These are phyloP conservation scores for Aspergillus sp. DNA, from an alignment of 2,329 filamentous ascomycete genomes.

Conservation along the genomic window DNA sequence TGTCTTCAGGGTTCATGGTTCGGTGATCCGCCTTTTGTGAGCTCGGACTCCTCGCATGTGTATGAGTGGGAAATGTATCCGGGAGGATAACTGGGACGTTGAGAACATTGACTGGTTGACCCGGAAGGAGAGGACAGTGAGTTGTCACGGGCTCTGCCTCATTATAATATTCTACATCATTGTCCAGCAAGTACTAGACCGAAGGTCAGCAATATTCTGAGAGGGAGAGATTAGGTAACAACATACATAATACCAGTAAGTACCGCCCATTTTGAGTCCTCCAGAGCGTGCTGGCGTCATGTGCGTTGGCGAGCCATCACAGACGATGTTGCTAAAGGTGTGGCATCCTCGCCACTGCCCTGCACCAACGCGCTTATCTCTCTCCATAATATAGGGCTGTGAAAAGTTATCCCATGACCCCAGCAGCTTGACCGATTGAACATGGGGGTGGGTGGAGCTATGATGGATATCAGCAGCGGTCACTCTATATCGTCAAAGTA, in stretches of 20 bases:
- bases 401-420: constrained; percentile 97
- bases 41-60: constrained; percentile 67
- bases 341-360: constrained; percentile 87
- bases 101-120: constrained; percentile 82
- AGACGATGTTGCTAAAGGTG: constrained; percentile 80
- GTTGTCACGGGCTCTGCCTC: constrained; percentile 71
- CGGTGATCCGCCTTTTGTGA: constrained; percentile 62
- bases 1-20: constrained; percentile 77
- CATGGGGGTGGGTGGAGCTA: constrained; percentile 41
- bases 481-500: neutral
- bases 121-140: constrained; percentile 80
- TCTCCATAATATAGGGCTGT: constrained; percentile 75
- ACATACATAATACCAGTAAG: constrained; percentile 93
- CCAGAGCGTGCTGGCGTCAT: constrained; percentile 65
- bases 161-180: constrained; percentile 75
- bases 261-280: constrained; percentile 86
- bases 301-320: constrained; percentile 65
- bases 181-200: constrained; percentile 77
- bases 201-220: constrained; percentile 25
- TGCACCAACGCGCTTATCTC: constrained; percentile 71
- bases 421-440: constrained; percentile 70
- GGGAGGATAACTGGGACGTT: constrained; percentile 72
- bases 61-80: constrained; percentile 45
- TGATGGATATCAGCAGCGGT: constrained; percentile 20
- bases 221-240: neutral